These are phyloP conservation scores for Naganishia randhawae DNA, from an alignment of 768 basidiomycete species.

Conservation along the genomic window DNA sequence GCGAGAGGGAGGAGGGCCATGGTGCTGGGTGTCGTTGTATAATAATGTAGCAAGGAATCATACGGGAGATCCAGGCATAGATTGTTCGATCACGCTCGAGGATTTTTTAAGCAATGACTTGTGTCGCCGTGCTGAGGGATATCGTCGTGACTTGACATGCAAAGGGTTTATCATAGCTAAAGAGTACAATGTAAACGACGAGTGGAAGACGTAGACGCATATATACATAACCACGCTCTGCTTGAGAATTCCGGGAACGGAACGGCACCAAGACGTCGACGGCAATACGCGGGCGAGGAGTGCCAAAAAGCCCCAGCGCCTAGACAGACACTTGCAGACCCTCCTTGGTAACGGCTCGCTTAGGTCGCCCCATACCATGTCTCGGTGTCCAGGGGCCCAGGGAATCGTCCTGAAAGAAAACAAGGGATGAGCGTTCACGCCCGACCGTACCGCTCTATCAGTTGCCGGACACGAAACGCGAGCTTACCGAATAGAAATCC, in stretches of 20 bases:
- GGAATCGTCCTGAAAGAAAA: constrained; percentile 35
- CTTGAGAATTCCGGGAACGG: neutral
- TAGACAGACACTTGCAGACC: constrained; percentile 6
- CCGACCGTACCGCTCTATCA: neutral
- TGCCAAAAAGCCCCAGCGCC: neutral
- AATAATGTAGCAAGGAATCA: neutral
- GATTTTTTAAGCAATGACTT: too few relatives aligned
- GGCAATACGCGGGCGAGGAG: neutral
- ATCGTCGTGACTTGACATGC: too few relatives aligned
- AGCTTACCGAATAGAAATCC: constrained; percentile 72
- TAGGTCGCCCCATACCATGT: constrained; percentile 33
- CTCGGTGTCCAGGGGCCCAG: constrained; percentile 50
- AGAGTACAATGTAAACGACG: too few relatives aligned
- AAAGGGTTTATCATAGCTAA: too few relatives aligned
- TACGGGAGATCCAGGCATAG: neutral
- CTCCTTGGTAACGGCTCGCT: constrained; percentile 20
- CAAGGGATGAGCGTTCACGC: neutral
- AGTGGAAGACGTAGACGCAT: too few relatives aligned
- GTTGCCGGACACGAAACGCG: neutral
- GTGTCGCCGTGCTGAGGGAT: too few relatives aligned
- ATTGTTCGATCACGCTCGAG: too few relatives aligned
- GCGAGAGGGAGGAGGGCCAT: neutral
- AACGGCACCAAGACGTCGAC: neutral
- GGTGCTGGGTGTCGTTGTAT: constrained; percentile 18
- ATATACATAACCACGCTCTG: too few relatives aligned